These are phyloP conservation scores for Suillus americanus DNA, from an alignment of 768 basidiomycete species.

Conservation along the genomic window DNA sequence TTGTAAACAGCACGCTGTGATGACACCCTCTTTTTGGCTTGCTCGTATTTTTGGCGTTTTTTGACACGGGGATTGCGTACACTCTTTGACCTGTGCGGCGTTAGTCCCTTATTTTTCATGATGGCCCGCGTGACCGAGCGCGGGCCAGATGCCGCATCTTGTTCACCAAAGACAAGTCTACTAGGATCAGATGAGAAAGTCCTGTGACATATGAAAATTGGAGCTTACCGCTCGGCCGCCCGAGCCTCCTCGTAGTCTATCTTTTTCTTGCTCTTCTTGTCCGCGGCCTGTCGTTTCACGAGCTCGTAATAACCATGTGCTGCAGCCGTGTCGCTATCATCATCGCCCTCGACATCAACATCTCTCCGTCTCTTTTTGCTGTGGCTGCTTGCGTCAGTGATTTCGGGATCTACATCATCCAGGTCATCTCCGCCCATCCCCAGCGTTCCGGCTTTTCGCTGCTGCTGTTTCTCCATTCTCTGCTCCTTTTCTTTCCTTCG, in stretches of 20 bases:
- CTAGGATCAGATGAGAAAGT: conserved; percentile 10
- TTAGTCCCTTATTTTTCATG: conserved; percentile 91
- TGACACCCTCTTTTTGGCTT: conserved; percentile 89
- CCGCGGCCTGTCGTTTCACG: conserved; percentile 70
- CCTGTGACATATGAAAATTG: conserved; percentile 1
- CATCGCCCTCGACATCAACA: conserved; percentile 38
- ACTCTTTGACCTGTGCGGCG: conserved; percentile 82
- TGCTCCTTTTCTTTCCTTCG: conserved; percentile 62
- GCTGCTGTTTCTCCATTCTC: conserved; percentile 48
- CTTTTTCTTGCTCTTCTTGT: conserved; percentile 78
- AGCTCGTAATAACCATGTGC: conserved; percentile 89
- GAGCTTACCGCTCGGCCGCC: conserved; percentile 55
- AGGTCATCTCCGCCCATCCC: conserved; percentile 67
- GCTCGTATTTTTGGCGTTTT: conserved; percentile 90
- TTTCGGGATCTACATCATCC: conserved; percentile 54
- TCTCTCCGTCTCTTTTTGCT: conserved; percentile 36
- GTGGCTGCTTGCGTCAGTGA: conserved; percentile 27
- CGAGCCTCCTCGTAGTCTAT: conserved; percentile 71
- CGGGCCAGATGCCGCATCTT: conserved; percentile 61
- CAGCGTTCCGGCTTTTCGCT: conserved; percentile 33
- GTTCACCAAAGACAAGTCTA: conserved; percentile 33
- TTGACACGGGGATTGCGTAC: conserved; percentile 98
- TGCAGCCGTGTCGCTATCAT: conserved; percentile 44
- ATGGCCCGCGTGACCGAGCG: conserved; percentile 89
- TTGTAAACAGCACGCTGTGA: conserved; percentile 94